Evolutionary conservation across 306 rosid species (phyloP), one percentile per base, ranked within the genome.

Genomic region (Nissolia schottii): DNA sequence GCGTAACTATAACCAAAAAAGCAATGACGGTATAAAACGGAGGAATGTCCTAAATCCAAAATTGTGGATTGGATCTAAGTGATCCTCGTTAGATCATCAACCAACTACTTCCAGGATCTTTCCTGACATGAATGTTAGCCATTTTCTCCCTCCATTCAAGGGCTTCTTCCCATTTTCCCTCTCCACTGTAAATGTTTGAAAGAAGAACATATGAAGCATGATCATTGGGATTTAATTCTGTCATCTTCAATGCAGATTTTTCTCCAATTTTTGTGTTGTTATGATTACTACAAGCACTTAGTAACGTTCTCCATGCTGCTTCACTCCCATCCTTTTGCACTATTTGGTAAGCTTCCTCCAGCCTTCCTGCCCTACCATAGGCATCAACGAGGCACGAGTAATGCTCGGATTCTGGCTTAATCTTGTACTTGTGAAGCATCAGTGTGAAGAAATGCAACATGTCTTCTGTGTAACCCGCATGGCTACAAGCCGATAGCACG

Each of bases 81-180:
- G 70, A 61, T 77, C 68, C 38, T 77, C n/a, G n/a, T n/a, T 51
- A 77, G 18, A 82, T 41, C 77, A 82, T 41, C 77, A 82, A 64
- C 87, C 85, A 77, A 67, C 87, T 85, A 46, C 77, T 70, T 54
- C 83, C 87, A 10, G 74, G 83, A 65, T 77, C 81, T 74, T 82
- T 85, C 87, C 45, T 82, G 67, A 73, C 79, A 2, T 31, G 12
- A 77, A 27, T 70, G 60, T 74, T 61, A 0, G 71, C 61, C 87
- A 85, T 82, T 74, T 77, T 78, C 72, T 32, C 76, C 79, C 89
- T 80, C 37, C 82, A 82, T 23, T 85, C 28, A 53, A 59, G 49
- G 40, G 85, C 89, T 79, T 85, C 87, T 73, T 79, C 83, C 89
- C 89, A 85, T 69, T 82, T 82, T 65, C 89, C 85, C 71, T 79